Conservation (phyloP, 148 eudicot species). For the Gaultheria prostrata region DNA sequence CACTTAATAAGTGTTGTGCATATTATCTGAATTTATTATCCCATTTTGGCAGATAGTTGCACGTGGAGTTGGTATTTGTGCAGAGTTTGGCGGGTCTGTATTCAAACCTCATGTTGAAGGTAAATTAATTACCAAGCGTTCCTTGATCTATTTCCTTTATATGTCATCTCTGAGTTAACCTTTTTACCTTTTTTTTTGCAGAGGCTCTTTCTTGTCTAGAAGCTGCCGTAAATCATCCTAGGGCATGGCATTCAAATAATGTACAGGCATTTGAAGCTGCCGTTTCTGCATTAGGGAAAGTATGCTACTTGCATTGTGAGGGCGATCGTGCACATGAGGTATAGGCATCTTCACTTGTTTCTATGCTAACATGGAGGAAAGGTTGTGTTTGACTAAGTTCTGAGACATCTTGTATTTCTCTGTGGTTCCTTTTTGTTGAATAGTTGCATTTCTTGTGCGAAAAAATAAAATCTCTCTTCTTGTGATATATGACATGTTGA, state of each 20-base stretch:
- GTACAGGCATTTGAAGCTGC: constrained; percentile 51
- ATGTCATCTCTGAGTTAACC: not conserved
- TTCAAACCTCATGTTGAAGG: constrained; percentile 51
- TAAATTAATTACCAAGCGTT: not conserved
- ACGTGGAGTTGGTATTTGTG: constrained; percentile 53
- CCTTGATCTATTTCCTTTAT: not conserved
- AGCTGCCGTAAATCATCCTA: constrained; percentile 36
- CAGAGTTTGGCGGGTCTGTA: constrained; percentile 44
- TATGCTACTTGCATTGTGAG: constrained; percentile 47
- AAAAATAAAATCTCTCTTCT: not conserved
- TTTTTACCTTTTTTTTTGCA: constrained; percentile 14
- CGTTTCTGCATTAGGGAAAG: constrained; percentile 50
- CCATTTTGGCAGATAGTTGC: constrained; percentile 38
- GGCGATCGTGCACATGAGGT: constrained; percentile 43
- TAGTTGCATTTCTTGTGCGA: constrained; percentile 3
- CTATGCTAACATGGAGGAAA: too few relatives aligned
- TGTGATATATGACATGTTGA: too few relatives aligned
- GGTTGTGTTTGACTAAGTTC: not conserved
- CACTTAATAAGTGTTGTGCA: not conserved
- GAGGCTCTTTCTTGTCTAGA: constrained; percentile 46
- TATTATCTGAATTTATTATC: not conserved
- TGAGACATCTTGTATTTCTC: not conserved
- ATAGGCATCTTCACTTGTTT: not conserved
- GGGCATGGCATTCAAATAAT: constrained; percentile 33
- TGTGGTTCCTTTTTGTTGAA: not conserved